Evolutionary conservation across 345 rosid species (phyloP), one percentile per base, ranked within the genome.

Genomic region (Nasturtium officinale): DNA sequence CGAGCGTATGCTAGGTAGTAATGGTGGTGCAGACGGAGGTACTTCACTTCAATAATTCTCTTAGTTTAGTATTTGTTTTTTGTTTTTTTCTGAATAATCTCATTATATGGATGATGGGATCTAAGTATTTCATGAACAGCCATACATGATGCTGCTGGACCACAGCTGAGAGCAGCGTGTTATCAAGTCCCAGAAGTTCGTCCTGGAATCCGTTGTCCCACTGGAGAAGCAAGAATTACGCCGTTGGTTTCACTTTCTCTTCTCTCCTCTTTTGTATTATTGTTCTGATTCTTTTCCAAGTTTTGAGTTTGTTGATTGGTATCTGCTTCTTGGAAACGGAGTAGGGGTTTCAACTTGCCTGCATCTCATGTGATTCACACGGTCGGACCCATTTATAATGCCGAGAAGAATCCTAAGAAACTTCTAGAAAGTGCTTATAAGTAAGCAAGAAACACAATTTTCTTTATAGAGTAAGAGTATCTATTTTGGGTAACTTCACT

Each of bases 1-100:
- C 77, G 91, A 73, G 81, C 77, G 75, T 55, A 90, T 92, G 98
- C 86, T 92, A 54, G 96, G 98, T 54, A 97, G 97, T 72, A 87
- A 88, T 57, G 98, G 96, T 50, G 98, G 96, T 50, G 98, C 93
- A 3, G 93, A 92, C 82, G 96, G 98, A 84, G 95, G 98, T 92
- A 78, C 40, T 35, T 59, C 1, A 3, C 9, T 33, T 40, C 45
- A 17, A 43, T 6, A 6, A 53, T 25, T 52, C 33, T 28, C 17
- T 48, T 54, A n/a, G 2, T 9, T 52, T 62, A 17, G 43, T 38
- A 21, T 45, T 11, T 26, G 7, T 26, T 28, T 37, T 67, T 30
- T 29, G 4, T 29, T 6, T 13, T 33, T 0, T 13, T 3, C 2
- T 12, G 26, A 32, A 32, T 10, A 25, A 6, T 28, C 17, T 53